Conservation (phyloP, 176 grass and related monocot genomes). For the Bromus sterilis region DNA sequence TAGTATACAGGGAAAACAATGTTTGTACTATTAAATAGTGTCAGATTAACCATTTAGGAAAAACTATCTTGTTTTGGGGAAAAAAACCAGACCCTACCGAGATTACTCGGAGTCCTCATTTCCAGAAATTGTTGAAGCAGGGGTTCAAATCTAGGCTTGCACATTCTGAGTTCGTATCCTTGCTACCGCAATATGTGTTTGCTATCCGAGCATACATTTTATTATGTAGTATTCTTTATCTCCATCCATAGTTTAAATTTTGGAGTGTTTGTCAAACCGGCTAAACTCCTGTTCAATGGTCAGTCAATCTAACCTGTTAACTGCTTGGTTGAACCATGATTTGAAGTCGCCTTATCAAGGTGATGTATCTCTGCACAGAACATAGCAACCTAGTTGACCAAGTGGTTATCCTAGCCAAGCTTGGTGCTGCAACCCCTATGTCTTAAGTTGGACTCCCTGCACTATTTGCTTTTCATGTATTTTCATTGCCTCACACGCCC, state of each 20-base stretch:
- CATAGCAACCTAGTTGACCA: not conserved
- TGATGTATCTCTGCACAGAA: not conserved
- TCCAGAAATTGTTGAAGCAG: not conserved
- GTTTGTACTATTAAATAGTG: not conserved
- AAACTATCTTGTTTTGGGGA: not conserved
- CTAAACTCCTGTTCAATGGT: not conserved
- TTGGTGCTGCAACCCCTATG: not conserved
- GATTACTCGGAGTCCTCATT: not conserved
- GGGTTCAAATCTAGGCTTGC: not conserved
- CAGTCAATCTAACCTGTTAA: not conserved
- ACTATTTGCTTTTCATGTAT: not conserved
- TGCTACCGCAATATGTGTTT: too few relatives aligned
- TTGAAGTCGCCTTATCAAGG: not conserved
- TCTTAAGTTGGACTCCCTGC: not conserved
- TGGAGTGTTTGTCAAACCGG: not conserved
- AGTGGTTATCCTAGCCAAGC: not conserved
- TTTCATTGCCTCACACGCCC: not conserved
- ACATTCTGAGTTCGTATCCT: not conserved
- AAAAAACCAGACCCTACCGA: not conserved
- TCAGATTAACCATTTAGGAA: not conserved
- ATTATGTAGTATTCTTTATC: not conserved
- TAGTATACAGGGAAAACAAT: not conserved
- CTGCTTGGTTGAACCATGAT: not conserved
- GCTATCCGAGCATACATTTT: not conserved
- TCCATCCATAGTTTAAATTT: not conserved